Evolutionary conservation across 371 early-diverging fungal species (phyloP), one percentile per base, ranked within the genome.

Genomic region (Dipsacomyces acuminosporus): DNA sequence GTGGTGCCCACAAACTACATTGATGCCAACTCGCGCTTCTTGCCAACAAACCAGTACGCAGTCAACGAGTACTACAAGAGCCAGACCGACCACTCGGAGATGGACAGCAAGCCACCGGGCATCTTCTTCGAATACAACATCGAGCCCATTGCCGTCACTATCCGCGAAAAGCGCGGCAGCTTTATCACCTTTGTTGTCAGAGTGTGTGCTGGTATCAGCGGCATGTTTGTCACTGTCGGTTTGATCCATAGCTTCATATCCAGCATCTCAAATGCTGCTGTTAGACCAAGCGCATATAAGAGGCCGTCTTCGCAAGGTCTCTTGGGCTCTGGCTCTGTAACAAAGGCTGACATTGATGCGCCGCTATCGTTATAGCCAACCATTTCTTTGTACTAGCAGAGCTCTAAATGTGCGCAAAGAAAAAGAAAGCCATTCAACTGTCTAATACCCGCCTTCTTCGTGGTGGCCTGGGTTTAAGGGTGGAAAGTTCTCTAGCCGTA

Each of bases 71-170:
- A 81, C 33, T 80, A 73, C 44, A 77, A 78, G 38, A 35, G 76
- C 4, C 75, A 74, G 11, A 51, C 38, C 0, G 69, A 47, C 49
- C 60, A 41, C 57, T 76, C 19, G 47, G 76, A 67, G 9, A 52
- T 56, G 20, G 66, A 67, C 4, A 26, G 48, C 8, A 43, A 51
- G 23, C 75, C 60, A 59, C 77, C 75, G 42, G 90, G 94, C 15
- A 81, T 95, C 21, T 95, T 93, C 56, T 86, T 96, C 56, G 88
- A 88, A 62, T 96, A 93, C 63, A 85, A 88, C 44, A 82, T 94
- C 55, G 95, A 95, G 64, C 88, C 97, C 14, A 82, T 94, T 45
- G 80, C 86, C 0, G 86, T 95, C 0, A 81, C 82, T 14, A 82
- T 96, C 21, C 82, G 82, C 8, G 91, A 90, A 57, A 61, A 71